Evolutionary conservation across 176 grass and related monocot genomes (phyloP).

Genomic region (Zizania latifolia): DNA sequence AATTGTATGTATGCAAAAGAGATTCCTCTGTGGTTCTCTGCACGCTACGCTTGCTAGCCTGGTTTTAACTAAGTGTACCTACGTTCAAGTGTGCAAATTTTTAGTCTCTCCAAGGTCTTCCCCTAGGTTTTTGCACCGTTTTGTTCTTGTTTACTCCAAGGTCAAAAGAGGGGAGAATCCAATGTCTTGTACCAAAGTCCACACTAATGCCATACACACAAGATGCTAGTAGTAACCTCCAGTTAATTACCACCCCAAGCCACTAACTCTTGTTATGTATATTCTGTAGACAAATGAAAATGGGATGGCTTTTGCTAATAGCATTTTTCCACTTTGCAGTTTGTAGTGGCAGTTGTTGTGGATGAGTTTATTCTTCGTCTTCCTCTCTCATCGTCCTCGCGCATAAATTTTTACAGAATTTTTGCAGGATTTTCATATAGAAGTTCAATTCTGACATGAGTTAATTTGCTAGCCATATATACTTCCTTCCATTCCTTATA

Average conservation of each 20-base stretch:
- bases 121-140: constrained; percentile 17
- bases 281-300: constrained; percentile 8
- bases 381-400: too few species aligned
- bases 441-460: too few species aligned
- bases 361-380: background rate
- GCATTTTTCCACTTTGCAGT: background rate
- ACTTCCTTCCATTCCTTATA: too few species aligned
- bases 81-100: constrained; percentile 27
- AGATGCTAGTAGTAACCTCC: constrained; percentile 7
- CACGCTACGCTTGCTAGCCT: background rate
- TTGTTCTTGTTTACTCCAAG: constrained; percentile 33
- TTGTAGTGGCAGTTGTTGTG: constrained; percentile 10
- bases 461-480: too few species aligned
- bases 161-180: constrained; percentile 62
- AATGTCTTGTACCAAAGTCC: constrained; percentile 43
- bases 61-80: constrained; percentile 3
- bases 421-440: too few species aligned
- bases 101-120: constrained; percentile 36
- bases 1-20: background rate
- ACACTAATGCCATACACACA: constrained; percentile 7
- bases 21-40: background rate
- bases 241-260: background rate
- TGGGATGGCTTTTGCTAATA: background rate
- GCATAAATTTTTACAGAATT: too few species aligned
- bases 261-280: background rate